A percentile compares a stretch with the other conserved stretches of the same genome.
phyloP scores from a whole-genome alignment of 768 basidiomycete genomes.

The Russula ochroleuca region DNA sequence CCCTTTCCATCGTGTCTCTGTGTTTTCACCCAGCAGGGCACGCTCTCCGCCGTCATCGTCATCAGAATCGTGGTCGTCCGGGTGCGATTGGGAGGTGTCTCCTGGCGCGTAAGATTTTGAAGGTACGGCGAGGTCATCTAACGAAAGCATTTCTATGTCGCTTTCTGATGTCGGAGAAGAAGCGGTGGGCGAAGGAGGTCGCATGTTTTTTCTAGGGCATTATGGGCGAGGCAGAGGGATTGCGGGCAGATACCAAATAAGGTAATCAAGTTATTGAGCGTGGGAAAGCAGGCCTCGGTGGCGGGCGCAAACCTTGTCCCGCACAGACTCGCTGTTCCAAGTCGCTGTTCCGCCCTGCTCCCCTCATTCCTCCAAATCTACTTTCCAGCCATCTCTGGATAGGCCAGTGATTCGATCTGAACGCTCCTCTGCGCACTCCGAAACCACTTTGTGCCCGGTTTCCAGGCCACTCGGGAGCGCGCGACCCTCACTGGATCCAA shows the following conservation, averaged over 20 bases:
- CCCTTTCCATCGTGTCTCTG: slow-evolving; percentile 32
- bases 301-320: slow-evolving; percentile 29
- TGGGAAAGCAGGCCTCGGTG: slow-evolving; percentile 25
- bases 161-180: slow-evolving; percentile 20
- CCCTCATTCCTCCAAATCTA: neutral
- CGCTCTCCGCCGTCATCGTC: slow-evolving; percentile 38
- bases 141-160: slow-evolving; percentile 36
- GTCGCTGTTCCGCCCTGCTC: neutral
- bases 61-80: slow-evolving; percentile 19
- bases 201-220: slow-evolving; percentile 1
- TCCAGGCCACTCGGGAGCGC: slow-evolving; percentile 13
- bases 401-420: neutral
- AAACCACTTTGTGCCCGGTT: slow-evolving; percentile 12
- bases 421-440: neutral
- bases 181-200: neutral
- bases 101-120: slow-evolving; percentile 21
- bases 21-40: slow-evolving; percentile 43
- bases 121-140: slow-evolving; percentile 33
- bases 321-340: slow-evolving; percentile 13
- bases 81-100: slow-evolving; percentile 3
- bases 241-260: neutral
- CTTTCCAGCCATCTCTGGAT: slow-evolving; percentile 7
- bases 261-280: slow-evolving; percentile 20
- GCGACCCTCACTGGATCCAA: slow-evolving; percentile 32
- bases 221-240: neutral